phyloP scores from a whole-genome alignment of 208 protist genomes.

The Perkinsela sp. region DNA sequence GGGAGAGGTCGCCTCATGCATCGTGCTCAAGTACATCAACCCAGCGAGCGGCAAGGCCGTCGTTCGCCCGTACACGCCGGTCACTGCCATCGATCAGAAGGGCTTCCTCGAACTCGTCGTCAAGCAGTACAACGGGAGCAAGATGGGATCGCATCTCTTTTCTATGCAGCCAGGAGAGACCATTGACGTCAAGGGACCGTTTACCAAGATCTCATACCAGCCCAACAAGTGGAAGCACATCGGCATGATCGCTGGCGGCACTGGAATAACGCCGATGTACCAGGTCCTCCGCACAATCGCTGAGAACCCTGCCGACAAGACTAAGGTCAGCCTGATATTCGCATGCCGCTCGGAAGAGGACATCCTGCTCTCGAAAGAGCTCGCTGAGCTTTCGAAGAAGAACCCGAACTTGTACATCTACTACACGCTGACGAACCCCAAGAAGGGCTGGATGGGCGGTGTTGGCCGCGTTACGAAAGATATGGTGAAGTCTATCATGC shows the following conservation, averaged over 20 bases:
- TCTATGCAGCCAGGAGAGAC: slow-evolving; percentile 59
- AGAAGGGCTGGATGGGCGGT: slow-evolving; percentile 57
- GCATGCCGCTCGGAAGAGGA: slow-evolving; percentile 63
- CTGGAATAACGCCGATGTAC: slow-evolving; percentile 73
- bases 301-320: slow-evolving; percentile 34
- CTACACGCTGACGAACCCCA: slow-evolving; percentile 59
- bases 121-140: slow-evolving; percentile 53
- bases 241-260: slow-evolving; percentile 69
- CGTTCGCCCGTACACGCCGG: slow-evolving; percentile 52
- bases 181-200: slow-evolving; percentile 63
- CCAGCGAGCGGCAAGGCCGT: slow-evolving; percentile 33
- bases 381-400: slow-evolving; percentile 53
- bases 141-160: slow-evolving; percentile 65
- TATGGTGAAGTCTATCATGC: slow-evolving; percentile 59
- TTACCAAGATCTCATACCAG: slow-evolving; percentile 51
- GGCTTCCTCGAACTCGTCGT: slow-evolving; percentile 61
- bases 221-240: slow-evolving; percentile 58
- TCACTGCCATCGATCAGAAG: slow-evolving; percentile 32
- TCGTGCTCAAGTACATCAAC: slow-evolving; percentile 27
- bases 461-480: slow-evolving; percentile 54
- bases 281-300: slow-evolving; percentile 54
- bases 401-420: slow-evolving; percentile 64
- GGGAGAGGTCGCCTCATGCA: slow-evolving; percentile 32
- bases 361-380: slow-evolving; percentile 64
- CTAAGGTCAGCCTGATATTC: slow-evolving; percentile 56